Evolutionary conservation across 257 asterid species (phyloP).

Genomic region (Nicotiana undulata): DNA sequence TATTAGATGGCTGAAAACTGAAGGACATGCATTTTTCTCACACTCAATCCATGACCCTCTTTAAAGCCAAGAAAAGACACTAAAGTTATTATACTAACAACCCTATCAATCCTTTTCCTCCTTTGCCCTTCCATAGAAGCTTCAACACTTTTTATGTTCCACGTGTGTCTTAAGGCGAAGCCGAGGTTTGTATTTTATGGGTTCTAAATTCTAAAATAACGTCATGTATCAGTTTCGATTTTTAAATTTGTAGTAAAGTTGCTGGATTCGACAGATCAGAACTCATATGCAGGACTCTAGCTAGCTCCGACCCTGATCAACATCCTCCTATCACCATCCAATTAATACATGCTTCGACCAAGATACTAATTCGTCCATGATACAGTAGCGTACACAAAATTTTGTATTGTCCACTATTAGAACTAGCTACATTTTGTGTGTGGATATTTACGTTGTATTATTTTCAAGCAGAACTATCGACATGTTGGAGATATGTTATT

Average conservation of each 20-base stretch:
- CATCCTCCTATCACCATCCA: not conserved
- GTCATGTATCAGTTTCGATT: too few relatives aligned
- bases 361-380: not conserved
- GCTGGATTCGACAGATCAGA: rapidly evolving
- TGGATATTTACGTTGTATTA: not conserved
- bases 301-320: not conserved
- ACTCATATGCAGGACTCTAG: too few relatives aligned
- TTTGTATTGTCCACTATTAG: not conserved
- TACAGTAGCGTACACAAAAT: too few relatives aligned
- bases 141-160: not conserved
- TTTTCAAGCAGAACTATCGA: not conserved
- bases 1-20: not conserved
- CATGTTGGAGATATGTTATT: not conserved
- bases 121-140: slow-evolving; percentile 6
- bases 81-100: not conserved
- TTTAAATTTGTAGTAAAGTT: too few relatives aligned
- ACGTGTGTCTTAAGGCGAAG: not conserved
- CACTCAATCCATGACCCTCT: slow-evolving; percentile 43
- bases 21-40: slow-evolving; percentile 22
- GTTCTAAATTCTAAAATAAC: too few relatives aligned
- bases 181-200: too few relatives aligned
- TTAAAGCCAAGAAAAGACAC: slow-evolving; percentile 34
- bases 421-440: not conserved
- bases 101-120: not conserved
- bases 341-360: not conserved